Conservation (phyloP, 192 early-diverging fungal genomes). For the Umbelopsis isabellina region DNA sequence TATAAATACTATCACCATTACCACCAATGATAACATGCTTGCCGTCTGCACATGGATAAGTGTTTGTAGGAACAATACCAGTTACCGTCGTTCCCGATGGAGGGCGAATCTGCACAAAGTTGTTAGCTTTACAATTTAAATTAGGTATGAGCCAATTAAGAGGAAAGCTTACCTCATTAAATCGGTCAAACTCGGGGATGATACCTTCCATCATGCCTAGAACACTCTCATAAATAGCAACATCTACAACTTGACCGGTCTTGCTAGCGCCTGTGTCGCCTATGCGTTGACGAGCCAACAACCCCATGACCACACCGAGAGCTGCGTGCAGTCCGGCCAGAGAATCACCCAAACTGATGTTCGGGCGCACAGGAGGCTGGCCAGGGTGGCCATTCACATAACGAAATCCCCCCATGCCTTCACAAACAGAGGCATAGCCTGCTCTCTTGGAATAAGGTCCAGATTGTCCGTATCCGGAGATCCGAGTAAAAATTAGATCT, state of each 20-base stretch:
- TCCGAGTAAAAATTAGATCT: slow-evolving; percentile 49
- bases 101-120: slow-evolving; percentile 39
- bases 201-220: slow-evolving; percentile 55
- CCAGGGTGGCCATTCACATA: slow-evolving; percentile 48
- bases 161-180: slow-evolving; percentile 35
- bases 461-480: slow-evolving; percentile 57
- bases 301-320: slow-evolving; percentile 42
- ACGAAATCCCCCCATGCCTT: slow-evolving; percentile 51
- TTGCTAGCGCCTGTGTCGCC: background rate
- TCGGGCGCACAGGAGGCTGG: slow-evolving; percentile 51
- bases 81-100: slow-evolving; percentile 57
- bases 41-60: slow-evolving; percentile 46
- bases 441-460: slow-evolving; percentile 49
- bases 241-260: slow-evolving; percentile 53
- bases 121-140: background rate
- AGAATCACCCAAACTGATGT: slow-evolving; percentile 55
- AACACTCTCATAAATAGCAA: slow-evolving; percentile 53
- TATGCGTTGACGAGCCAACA: slow-evolving; percentile 43
- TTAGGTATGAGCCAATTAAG: background rate
- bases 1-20: slow-evolving; percentile 54
- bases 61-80: slow-evolving; percentile 54
- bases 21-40: slow-evolving; percentile 58
- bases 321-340: slow-evolving; percentile 54
- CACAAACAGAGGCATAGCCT: slow-evolving; percentile 57
- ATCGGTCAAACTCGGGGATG: slow-evolving; percentile 54